Conservation (phyloP, 176 grass and related monocot species). For the Avena insularis region DNA sequence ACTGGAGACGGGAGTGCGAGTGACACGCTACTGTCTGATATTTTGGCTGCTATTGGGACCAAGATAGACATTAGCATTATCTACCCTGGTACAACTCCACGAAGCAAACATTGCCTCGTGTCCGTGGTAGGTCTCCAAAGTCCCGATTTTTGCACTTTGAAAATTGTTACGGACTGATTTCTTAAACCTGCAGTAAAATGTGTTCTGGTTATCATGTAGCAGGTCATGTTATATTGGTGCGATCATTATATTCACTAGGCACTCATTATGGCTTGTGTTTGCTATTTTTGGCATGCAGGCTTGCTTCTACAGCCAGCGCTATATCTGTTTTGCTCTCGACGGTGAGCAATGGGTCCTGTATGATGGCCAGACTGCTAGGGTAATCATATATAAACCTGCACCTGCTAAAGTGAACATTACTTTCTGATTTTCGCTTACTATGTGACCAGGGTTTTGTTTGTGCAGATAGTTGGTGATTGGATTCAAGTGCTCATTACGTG, state of each 20-base stretch:
- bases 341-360: slow-evolving; percentile 87
- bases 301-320: slow-evolving; percentile 92
- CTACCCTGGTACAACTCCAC: slow-evolving; percentile 75
- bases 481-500: slow-evolving; percentile 82
- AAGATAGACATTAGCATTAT: slow-evolving; percentile 79
- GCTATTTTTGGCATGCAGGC: slow-evolving; percentile 52
- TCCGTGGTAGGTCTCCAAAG: slow-evolving; percentile 70
- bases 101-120: slow-evolving; percentile 73
- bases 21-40: slow-evolving; percentile 80
- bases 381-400: slow-evolving; percentile 40
- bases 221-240: background rate
- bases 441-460: slow-evolving; percentile 5
- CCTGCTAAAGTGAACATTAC: background rate
- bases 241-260: slow-evolving; percentile 49
- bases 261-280: too few relatives aligned
- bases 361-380: slow-evolving; percentile 95
- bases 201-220: background rate
- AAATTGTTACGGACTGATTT: background rate
- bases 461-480: slow-evolving; percentile 84
- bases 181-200: slow-evolving; percentile 20
- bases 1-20: slow-evolving; percentile 71
- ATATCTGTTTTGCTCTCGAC: slow-evolving; percentile 88
- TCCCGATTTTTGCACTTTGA: background rate
- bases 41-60: slow-evolving; percentile 78
- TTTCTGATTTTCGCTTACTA: background rate